Base-by-base conservation (phyloP, 2,329 filamentous ascomycete genomes). In the Ceratocystis eucalypticola region DNA sequence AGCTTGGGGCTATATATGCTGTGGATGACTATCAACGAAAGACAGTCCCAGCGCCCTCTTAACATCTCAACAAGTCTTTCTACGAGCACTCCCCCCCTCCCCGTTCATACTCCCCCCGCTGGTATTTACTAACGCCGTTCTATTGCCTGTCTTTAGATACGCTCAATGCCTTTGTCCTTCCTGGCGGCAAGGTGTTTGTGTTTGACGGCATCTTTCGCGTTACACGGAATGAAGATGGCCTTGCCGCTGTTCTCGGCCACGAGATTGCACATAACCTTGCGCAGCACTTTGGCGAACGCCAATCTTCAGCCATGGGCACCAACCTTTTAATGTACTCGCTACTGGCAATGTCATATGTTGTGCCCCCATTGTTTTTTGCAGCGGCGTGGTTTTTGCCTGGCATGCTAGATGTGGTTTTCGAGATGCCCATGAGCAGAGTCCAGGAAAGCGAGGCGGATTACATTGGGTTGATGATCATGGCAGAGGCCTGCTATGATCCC, bases 391-490 rank as follows among this genome's bases (percentile, higher is more conserved):
- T 80, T 4, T 70, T 82, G 22, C 77, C 79, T 1, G 75, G 81
- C 1, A 65, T 86, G 25, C 75, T 88, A 33, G 80, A 88, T 63
- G 73, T 88, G 17, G 80, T 86, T n/a, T 84, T 90, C 72, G 79
- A 79, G 62, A 77, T 82, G 68, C 89, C 88, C 1, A 88, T 88
- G 73, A 84, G 83, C 61, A 79, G 89, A 62, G 82, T 80, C 72
- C 88, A 91, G 76, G 89, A 88, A 78, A 84, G 80, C 62, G 88
- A 93, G 76, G 89, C 89, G 0, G 89, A 93, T 72, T 89, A 88
- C 71, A 90, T 92, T 61, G 89, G 89, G 0, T 75, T 92, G 44
- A 84, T 92, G 81, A 88, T 92, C 81, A 92, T 92, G 87, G 84
- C 88, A 0, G 84, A 89, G 75, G 87, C 86, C 30, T 92, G 89